phyloP scores from a whole-genome alignment of 2,329 filamentous ascomycete genomes.

The Penicillium oxalicum region DNA sequence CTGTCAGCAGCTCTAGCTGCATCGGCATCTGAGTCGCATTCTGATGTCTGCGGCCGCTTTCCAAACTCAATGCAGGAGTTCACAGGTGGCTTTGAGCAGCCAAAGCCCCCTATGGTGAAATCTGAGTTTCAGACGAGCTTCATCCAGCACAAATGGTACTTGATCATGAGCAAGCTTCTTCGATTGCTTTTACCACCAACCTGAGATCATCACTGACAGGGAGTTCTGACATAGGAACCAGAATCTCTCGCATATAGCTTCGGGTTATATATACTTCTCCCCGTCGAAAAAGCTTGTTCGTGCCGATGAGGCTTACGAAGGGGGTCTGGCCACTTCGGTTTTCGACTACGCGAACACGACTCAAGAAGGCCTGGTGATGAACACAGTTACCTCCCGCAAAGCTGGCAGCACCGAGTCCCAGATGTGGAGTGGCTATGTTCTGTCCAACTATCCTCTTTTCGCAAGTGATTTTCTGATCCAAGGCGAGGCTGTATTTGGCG shows the following conservation, averaged over 20 bases:
- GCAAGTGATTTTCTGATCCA: background rate
- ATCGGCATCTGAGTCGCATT: background rate
- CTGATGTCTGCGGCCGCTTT: background rate
- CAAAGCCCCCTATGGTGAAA: background rate
- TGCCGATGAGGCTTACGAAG: conserved; percentile 25
- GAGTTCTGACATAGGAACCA: background rate
- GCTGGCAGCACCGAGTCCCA: conserved; percentile 10
- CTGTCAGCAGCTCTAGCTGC: background rate
- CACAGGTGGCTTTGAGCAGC: background rate
- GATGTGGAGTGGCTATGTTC: conserved; percentile 1
- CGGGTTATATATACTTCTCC: conserved; percentile 34
- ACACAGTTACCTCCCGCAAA: background rate
- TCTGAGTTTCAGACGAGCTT: background rate
- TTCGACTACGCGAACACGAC: background rate
- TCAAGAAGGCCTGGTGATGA: background rate
- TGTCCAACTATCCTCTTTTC: conserved; percentile 1
- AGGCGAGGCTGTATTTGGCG: background rate
- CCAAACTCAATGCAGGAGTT: background rate
- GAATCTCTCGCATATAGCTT: conserved; percentile 37
- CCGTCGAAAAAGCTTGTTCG: conserved; percentile 26
- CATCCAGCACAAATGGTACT: conserved; percentile 1
- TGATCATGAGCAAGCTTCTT: background rate
- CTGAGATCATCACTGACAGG: background rate
- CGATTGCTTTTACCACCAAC: no score
- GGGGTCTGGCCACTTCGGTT: background rate